Percentiles rank a stretch among this genome's conserved stretches.
phyloP scores from a whole-genome alignment of 371 early-diverging fungal genomes.

The Circinella minor region DNA sequence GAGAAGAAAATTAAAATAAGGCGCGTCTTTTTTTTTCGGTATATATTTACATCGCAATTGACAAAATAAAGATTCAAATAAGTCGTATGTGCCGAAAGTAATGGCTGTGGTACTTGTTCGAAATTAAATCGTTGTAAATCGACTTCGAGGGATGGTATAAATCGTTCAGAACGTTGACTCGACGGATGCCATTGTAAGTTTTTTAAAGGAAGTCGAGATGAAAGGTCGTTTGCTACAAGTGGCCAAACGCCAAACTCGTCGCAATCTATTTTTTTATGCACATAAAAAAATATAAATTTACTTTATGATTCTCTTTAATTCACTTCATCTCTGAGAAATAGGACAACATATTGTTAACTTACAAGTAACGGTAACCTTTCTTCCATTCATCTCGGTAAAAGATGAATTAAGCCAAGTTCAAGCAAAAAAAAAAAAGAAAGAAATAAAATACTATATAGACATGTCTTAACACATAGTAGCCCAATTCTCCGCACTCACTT shows the following conservation, averaged over 20 bases:
- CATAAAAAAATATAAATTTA: not conserved
- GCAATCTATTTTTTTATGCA: constrained; percentile 46
- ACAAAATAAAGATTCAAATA: constrained; percentile 85
- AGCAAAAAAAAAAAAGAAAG: not conserved
- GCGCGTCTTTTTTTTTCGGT: constrained; percentile 30
- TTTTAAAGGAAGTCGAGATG: constrained; percentile 78
- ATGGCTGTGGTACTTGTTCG: constrained; percentile 59
- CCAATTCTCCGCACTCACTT: no score
- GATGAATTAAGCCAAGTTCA: not conserved
- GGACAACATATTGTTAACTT: not conserved
- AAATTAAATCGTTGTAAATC: constrained; percentile 69
- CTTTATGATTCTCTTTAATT: no score
- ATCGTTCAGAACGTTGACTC: constrained; percentile 64
- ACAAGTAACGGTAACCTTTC: constrained; percentile 50
- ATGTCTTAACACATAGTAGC: no score
- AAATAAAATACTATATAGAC: no score
- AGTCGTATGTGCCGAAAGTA: constrained; percentile 65
- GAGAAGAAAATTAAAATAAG: no score
- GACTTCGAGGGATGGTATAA: constrained; percentile 67
- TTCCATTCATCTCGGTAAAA: constrained; percentile 32
- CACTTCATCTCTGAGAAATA: not conserved
- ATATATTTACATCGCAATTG: constrained; percentile 72
- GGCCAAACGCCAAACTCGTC: constrained; percentile 85
- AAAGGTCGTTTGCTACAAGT: constrained; percentile 71
- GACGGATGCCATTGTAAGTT: constrained; percentile 87